phyloP scores from a whole-genome alignment of 2,329 filamentous ascomycete species.

The Penicillium sp. region DNA sequence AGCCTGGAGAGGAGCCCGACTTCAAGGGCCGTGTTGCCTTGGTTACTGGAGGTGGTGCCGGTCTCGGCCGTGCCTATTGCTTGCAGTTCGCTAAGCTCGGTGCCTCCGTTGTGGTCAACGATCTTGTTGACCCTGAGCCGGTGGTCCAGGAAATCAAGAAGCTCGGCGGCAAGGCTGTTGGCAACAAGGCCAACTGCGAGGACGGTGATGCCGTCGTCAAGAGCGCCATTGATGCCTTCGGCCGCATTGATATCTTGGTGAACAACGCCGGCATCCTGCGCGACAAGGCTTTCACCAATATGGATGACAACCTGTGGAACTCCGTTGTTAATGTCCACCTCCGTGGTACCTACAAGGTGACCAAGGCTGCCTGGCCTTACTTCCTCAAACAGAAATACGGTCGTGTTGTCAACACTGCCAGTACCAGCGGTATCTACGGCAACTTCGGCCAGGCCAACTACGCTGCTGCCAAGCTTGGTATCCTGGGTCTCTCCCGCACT shows the following conservation, averaged over 20 bases:
- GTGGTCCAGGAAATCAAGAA: slow-evolving; percentile 93
- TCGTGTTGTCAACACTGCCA: slow-evolving; percentile 93
- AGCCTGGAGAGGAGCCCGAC: slow-evolving; percentile 70
- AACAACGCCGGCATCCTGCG: slow-evolving; percentile 98
- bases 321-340: slow-evolving; percentile 90
- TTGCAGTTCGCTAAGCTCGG: slow-evolving; percentile 83
- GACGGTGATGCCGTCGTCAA: slow-evolving; percentile 91
- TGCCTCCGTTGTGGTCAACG: slow-evolving; percentile 88
- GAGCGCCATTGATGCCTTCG: slow-evolving; percentile 87
- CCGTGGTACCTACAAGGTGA: slow-evolving; percentile 91
- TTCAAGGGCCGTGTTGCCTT: slow-evolving; percentile 84
- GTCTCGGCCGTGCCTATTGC: slow-evolving; percentile 87
- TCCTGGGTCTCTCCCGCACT: slow-evolving; percentile 91
- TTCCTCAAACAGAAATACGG: slow-evolving; percentile 99
- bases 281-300: slow-evolving; percentile 97
- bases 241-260: slow-evolving; percentile 89
- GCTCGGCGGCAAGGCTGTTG: slow-evolving; percentile 82
- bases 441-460: slow-evolving; percentile 99
- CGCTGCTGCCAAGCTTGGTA: slow-evolving; percentile 84
- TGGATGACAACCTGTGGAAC: slow-evolving; percentile 93
- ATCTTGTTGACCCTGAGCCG: slow-evolving; percentile 85
- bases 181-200: slow-evolving; percentile 90
- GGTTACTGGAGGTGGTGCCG: slow-evolving; percentile 83
- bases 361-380: slow-evolving; percentile 96
- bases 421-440: slow-evolving; percentile 95